These are phyloP conservation scores for Reutealis trisperma DNA, from an alignment of 345 rosid genomes.

Conservation along the genomic window DNA sequence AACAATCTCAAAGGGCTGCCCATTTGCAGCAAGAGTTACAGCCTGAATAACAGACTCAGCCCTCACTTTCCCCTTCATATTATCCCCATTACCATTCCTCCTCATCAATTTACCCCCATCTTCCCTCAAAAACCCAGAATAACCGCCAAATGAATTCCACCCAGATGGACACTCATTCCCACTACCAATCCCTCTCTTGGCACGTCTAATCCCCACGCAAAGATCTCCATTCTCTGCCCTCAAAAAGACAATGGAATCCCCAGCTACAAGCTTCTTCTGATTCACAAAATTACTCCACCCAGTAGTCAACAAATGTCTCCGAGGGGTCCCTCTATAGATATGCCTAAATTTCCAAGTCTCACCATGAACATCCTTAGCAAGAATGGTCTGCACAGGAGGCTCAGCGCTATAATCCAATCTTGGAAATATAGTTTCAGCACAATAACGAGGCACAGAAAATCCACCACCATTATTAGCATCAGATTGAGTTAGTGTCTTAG, in stretches of 20 bases:
- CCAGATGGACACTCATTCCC: constrained; percentile 67
- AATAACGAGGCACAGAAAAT: constrained; percentile 94
- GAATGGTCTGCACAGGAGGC: constrained; percentile 94
- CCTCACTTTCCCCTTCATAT: constrained; percentile 54
- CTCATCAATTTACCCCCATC: constrained; percentile 49
- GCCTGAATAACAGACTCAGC: constrained; percentile 75
- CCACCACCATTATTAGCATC: constrained; percentile 99
- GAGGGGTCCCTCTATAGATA: constrained; percentile 92
- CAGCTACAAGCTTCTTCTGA: constrained; percentile 96
- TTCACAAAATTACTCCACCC: constrained; percentile 99
- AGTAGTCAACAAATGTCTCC: constrained; percentile 91
- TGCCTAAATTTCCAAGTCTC: constrained; percentile 94
- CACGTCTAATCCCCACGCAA: constrained; percentile 88
- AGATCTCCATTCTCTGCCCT: constrained; percentile 89
- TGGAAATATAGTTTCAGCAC: constrained; percentile 97
- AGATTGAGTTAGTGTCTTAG: constrained; percentile 92
- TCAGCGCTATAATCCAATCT: constrained; percentile 78
- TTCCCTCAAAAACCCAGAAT: constrained; percentile 58
- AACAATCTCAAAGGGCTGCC: constrained; percentile 73
- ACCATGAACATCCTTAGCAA: constrained; percentile 91
- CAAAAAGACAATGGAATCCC: constrained; percentile 88
- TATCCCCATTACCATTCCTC: constrained; percentile 41
- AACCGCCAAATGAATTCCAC: constrained; percentile 65
- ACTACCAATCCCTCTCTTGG: constrained; percentile 72
- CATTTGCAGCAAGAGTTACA: constrained; percentile 60